Percentiles rank a stretch among this genome's conserved stretches.
Evolutionary conservation across 176 grass and related monocot species (phyloP).

Genomic region (Zizania latifolia): DNA sequence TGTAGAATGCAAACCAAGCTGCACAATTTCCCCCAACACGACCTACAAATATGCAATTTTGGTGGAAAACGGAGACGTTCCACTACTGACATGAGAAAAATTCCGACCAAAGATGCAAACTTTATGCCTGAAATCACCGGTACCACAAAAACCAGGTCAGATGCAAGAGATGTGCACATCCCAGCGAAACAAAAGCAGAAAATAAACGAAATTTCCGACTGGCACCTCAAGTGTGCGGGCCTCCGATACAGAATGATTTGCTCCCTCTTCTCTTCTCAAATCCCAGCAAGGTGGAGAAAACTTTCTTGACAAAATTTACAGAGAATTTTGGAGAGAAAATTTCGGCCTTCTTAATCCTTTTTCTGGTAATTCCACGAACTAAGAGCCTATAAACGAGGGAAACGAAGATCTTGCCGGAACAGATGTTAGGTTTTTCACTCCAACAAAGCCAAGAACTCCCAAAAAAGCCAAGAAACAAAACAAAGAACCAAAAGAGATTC

Average conservation of each 20-base stretch:
- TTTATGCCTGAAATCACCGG: slow-evolving; percentile 11
- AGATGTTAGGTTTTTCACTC: slow-evolving; percentile 25
- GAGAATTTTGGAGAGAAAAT: neutral
- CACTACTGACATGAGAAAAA: neutral
- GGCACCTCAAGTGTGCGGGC: slow-evolving; percentile 15
- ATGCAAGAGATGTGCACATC: slow-evolving; percentile 16
- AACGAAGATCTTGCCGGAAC: slow-evolving; percentile 35
- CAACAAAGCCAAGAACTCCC: slow-evolving; percentile 20
- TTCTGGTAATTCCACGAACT: slow-evolving; percentile 19
- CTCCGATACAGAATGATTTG: slow-evolving; percentile 49
- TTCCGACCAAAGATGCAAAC: slow-evolving; percentile 20
- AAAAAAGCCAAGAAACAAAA: neutral
- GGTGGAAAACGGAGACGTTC: neutral
- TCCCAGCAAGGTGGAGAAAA: slow-evolving; percentile 4
- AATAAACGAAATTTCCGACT: slow-evolving; percentile 30
- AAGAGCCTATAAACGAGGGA: slow-evolving; percentile 16
- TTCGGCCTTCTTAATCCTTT: neutral
- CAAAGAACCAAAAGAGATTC: slow-evolving; percentile 12
- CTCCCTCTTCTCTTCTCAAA: slow-evolving; percentile 27
- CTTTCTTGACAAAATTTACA: too few relatives aligned
- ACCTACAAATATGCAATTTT: slow-evolving; percentile 9
- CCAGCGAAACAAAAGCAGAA: slow-evolving; percentile 2
- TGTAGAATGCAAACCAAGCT: neutral
- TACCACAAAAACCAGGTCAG: slow-evolving; percentile 13
- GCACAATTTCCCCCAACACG: neutral